Evolutionary conservation across 306 rosid genomes (phyloP), one percentile per base, ranked within the genome.

Genomic region (Rosa rugosa): DNA sequence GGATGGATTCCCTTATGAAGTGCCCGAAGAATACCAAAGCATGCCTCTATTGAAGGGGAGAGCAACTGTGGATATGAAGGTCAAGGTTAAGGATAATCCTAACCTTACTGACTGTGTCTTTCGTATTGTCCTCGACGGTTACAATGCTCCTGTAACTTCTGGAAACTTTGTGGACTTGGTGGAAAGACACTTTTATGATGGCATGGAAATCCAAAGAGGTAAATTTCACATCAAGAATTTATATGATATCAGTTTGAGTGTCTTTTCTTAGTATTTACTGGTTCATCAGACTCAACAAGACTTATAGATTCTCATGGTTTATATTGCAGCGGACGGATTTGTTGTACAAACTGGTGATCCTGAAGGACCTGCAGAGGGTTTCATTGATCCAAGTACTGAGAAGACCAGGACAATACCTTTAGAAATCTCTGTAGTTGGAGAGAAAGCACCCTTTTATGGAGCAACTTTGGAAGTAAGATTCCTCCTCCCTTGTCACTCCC

Each of bases 161-260:
- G 98, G 99, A 46, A 95, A 95, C 86, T 95, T 95, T 62, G 74
- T 95, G 16, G 99, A 95, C 78, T 87, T 95, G 94, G 99, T 93
- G 62, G 84, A 95, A 80, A 86, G 99, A 40, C 98, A 82, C 91
- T 95, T 93, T 82, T 95, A 95, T 50, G 96, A 91, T 46, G 99
- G 99, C 91, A 89, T 93, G 96, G 99, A 93, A 87, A 95, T 95
- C 79, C 98, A 95, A 79, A 89, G 99, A 93, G 97, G 99, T 95
- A 87, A 82, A 74, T 69, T 59, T 88, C 82, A 46, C 6, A 44
- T 59, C 27, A 41, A 0, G 13, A 22, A 9, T 53, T 20, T 72
- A 42, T 34, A 64, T 31, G 2, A 13, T 38, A 66, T 66, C 18
- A 38, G 25, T 38, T 66, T 40, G 45, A 14, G n/a, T 6, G 41